A percentile compares a stretch with the other conserved stretches of the same genome.
Conservation (phyloP, 1,139 yeast genomes). For the Suhomyces yuchorum region DNA sequence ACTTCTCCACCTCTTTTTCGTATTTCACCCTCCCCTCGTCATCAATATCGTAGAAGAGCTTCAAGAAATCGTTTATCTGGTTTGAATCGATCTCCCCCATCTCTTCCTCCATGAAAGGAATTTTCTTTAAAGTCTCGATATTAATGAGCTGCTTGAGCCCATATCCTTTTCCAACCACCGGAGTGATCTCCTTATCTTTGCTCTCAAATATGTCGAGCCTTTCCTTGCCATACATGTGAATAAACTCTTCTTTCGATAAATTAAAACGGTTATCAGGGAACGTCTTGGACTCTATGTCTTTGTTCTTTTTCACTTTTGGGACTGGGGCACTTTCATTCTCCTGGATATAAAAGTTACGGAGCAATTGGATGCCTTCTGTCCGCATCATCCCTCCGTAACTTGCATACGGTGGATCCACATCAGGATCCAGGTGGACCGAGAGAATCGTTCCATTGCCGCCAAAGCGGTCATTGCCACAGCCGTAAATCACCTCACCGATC, state of each 20-base stretch:
- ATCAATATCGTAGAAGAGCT: slow-evolving; percentile 34
- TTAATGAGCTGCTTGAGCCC: slow-evolving; percentile 25
- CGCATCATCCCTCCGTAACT: slow-evolving; percentile 79
- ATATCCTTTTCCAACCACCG: slow-evolving; percentile 30
- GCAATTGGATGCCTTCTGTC: slow-evolving; percentile 77
- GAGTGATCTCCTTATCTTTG: slow-evolving; percentile 33
- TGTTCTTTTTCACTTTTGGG: slow-evolving; percentile 73
- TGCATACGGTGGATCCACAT: slow-evolving; percentile 43
- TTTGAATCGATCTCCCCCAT: slow-evolving; percentile 19
- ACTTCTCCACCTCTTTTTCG: slow-evolving; percentile 23
- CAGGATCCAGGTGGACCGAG: slow-evolving; percentile 55
- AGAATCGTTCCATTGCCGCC: slow-evolving; percentile 96
- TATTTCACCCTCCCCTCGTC: slow-evolving; percentile 31
- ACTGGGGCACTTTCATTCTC: slow-evolving; percentile 86
- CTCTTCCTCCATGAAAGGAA: slow-evolving; percentile 28
- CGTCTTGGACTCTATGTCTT: slow-evolving; percentile 66
- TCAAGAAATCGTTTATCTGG: slow-evolving; percentile 30
- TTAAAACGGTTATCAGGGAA: slow-evolving; percentile 53
- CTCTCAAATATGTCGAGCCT: slow-evolving; percentile 20
- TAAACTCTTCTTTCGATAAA: slow-evolving; percentile 48
- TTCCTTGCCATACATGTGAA: slow-evolving; percentile 50
- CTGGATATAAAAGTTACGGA: slow-evolving; percentile 79
- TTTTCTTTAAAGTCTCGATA: slow-evolving; percentile 18
- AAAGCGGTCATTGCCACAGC: slow-evolving; percentile 92
- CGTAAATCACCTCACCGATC: slow-evolving; percentile 73